Conservation (phyloP, 2,329 filamentous ascomycete species). For the Colletotrichum sojae region DNA sequence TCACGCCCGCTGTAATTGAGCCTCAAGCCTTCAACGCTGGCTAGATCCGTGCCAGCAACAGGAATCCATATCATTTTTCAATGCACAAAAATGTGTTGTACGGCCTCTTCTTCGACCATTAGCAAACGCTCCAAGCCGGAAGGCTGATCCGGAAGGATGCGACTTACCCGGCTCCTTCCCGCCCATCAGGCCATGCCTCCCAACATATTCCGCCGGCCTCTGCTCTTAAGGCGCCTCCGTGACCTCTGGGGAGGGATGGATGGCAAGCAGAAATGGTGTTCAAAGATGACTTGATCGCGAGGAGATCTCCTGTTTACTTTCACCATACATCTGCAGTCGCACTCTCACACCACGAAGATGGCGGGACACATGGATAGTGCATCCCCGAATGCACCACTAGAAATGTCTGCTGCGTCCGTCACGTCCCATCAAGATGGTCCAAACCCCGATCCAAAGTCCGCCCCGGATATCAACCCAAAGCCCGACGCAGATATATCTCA, state of each 20-base stretch:
- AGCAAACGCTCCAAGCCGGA: neutral
- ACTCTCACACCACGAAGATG: neutral
- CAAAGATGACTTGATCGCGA: neutral
- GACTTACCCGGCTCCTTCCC: conserved; percentile 1
- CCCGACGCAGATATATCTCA: conserved; percentile 1
- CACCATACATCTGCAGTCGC: neutral
- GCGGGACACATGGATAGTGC: neutral
- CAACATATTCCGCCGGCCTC: neutral
- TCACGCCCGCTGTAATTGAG: too few relatives aligned
- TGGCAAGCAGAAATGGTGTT: neutral
- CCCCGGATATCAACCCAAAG: conserved; percentile 2
- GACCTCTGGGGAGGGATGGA: neutral
- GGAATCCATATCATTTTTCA: too few relatives aligned
- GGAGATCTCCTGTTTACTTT: neutral
- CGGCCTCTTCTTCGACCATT: too few relatives aligned
- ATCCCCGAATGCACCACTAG: neutral
- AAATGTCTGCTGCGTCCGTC: neutral
- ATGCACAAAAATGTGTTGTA: too few relatives aligned
- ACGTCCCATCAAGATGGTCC: neutral
- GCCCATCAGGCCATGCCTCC: neutral
- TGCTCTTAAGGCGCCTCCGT: neutral
- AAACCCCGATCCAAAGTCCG: conserved; percentile 26
- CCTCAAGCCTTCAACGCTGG: too few relatives aligned
- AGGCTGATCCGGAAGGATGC: neutral
- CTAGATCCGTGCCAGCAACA: too few relatives aligned